Conservation (phyloP, 495 filamentous ascomycete genomes). For the Tricharina praecox region DNA sequence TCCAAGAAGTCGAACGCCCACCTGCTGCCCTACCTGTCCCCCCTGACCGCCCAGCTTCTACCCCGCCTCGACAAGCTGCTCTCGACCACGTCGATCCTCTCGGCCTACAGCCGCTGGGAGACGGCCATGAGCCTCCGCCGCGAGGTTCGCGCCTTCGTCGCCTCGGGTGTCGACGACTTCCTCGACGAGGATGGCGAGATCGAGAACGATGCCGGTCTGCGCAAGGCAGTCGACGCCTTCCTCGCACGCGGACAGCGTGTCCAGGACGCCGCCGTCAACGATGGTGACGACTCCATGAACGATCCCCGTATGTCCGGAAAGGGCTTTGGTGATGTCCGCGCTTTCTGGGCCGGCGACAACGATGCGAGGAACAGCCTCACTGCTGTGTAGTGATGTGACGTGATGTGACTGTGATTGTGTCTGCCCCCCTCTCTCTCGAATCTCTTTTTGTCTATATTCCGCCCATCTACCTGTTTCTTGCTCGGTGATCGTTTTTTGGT, state of each 20-base stretch:
- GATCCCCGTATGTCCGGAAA: neutral
- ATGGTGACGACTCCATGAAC: neutral
- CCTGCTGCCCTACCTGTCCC: neutral
- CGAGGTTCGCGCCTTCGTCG: slow-evolving; percentile 7
- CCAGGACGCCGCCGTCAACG: slow-evolving; percentile 10
- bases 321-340: slow-evolving; percentile 5
- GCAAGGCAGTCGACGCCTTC: slow-evolving; percentile 4
- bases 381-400: too few species aligned
- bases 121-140: slow-evolving; percentile 4
- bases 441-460: too few species aligned
- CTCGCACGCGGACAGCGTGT: neutral
- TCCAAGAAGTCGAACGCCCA: neutral
- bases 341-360: neutral
- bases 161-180: slow-evolving; percentile 4
- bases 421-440: too few species aligned
- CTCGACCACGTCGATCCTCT: slow-evolving; percentile 3
- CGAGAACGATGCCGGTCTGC: neutral
- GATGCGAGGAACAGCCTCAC: too few species aligned
- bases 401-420: too few species aligned
- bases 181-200: slow-evolving; percentile 1
- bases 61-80: slow-evolving; percentile 4
- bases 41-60: neutral
- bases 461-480: too few species aligned
- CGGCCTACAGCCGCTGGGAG: slow-evolving; percentile 3
- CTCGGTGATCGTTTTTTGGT: too few species aligned